Evolutionary conservation across 2,329 filamentous ascomycete species (phyloP), one percentile per base, ranked within the genome.

Genomic region (Tolypocladium album): DNA sequence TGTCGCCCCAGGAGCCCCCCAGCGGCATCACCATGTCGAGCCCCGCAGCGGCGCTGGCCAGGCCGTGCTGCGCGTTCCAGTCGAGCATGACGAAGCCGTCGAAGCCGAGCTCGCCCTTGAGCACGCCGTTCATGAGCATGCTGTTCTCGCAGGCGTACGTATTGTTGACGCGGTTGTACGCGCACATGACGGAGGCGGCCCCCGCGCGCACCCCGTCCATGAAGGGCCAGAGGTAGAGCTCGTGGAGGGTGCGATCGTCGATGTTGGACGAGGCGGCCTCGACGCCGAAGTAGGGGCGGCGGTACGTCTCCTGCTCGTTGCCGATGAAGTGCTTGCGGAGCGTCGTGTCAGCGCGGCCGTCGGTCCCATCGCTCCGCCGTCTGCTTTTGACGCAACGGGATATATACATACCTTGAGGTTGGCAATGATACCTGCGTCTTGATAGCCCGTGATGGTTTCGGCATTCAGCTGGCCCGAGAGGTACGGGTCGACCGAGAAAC

Each of bases 381-480:
- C n/a, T n/a, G n/a, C n/a, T n/a, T n/a, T n/a, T n/a, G n/a, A n/a
- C n/a, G n/a, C n/a, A n/a, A n/a, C n/a, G n/a, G n/a, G n/a, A n/a
- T n/a, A n/a, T n/a, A n/a, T n/a, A n/a, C n/a, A n/a, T 43, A 77
- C 77, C 71, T 82, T 93, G 78, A 78, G 85, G 75, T 86, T 90
- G 60, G 90, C 89, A 70, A 95, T 88, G 43, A 93, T 85, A 66
- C 90, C 90, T 3, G 86, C 85, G 67, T 87, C 84, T 69, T 94
- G 90, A 58, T 91, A 89, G 38, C 89, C 90, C 63, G 82, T 79
- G 65, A 93, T 83, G 1, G 88, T 88, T 67, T 90, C 82, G n/a
- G 82, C 82, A 61, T 88, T 87, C 60, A 89, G 77, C 61, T 85
- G 79, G 24, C 89, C 90, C 1, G 88, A 86, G 8, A 92, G 78